Base-by-base conservation (phyloP, 371 early-diverging fungal species). In the Mucor piriformis region DNA sequence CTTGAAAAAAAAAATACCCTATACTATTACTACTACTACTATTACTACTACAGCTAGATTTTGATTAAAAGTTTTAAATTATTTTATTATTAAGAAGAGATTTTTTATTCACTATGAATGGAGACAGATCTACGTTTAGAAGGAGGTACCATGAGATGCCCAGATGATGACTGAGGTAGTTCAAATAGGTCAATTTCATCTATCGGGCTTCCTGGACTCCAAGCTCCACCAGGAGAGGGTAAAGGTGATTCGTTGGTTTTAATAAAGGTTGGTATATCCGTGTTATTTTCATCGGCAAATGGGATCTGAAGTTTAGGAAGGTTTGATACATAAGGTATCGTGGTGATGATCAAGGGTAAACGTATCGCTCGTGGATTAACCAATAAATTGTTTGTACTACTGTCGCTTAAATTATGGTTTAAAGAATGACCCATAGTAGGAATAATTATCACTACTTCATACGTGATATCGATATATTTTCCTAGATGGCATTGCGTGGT, bases 391-490 rank as follows among this genome's bases (percentile, higher is more conserved):
- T 18, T n/a, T 25, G 46, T 35, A 10, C 33, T 29, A 24, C 43
- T 34, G 13, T 25, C 15, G 0, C 4, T 25, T n/a, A 21, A n/a
- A 21, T 34, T 20, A n/a, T 27, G 27, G 15, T 53, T 44, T 42
- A 42, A n/a, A 53, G 38, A 49, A 33, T 27, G 34, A n/a, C 50
- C 57, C 37, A 54, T 38, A 40, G 54, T 43, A 23, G 77, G 76
- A n/a, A 80, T 43, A n/a, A 69, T 64, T 34, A 80, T 44, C 44
- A 73, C 48, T 29, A 80, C 37, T 12, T 70, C 63, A 34, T 79
- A 74, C 0, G 54, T 32, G 1, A 75, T 70, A 42, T 76, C 73
- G 11, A 75, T 42, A 20, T 61, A 63, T 27, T 59, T 55, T 12
- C 66, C 67, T 38, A 66, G 54, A 35, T 69, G 67, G n/a, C 56